These are phyloP conservation scores for Pseudocercospora fuligena DNA, from an alignment of 2,329 filamentous ascomycete genomes.

Conservation along the genomic window DNA sequence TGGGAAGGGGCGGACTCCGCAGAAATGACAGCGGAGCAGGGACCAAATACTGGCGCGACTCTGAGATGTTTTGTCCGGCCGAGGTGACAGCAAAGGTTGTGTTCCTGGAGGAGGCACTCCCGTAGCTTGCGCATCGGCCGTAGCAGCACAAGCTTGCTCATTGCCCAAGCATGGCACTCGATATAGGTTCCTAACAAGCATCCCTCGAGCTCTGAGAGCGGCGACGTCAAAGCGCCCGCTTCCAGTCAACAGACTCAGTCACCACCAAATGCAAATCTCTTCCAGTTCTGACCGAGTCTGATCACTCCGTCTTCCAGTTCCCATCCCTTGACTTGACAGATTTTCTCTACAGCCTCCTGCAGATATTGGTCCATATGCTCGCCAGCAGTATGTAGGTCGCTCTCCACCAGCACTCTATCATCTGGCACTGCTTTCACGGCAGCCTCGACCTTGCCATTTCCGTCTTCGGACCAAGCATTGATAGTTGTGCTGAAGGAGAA, in stretches of 20 bases:
- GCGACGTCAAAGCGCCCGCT: not conserved
- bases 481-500: conserved; percentile 87
- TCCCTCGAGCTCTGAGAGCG: not conserved
- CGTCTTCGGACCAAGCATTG: conserved; percentile 61
- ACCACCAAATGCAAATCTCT: conserved; percentile 71
- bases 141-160: too few relatives aligned
- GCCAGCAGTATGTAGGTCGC: conserved; percentile 84
- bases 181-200: too few relatives aligned
- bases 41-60: too few relatives aligned
- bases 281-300: conserved; percentile 75
- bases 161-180: too few relatives aligned
- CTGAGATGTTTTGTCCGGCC: too few relatives aligned
- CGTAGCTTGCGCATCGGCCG: too few relatives aligned
- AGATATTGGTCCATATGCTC: conserved; percentile 77
- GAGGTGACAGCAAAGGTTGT: too few relatives aligned
- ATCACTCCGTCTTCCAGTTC: conserved; percentile 70
- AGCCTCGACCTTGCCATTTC: conserved; percentile 61
- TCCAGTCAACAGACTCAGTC: not conserved
- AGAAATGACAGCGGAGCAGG: too few relatives aligned
- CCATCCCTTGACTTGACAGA: conserved; percentile 83
- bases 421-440: conserved; percentile 75
- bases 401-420: conserved; percentile 81
- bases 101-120: too few relatives aligned
- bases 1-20: too few relatives aligned
- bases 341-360: conserved; percentile 73